phyloP scores from a whole-genome alignment of 1,284 basidiomycete genomes.

The Apiotrichum brassicae region DNA sequence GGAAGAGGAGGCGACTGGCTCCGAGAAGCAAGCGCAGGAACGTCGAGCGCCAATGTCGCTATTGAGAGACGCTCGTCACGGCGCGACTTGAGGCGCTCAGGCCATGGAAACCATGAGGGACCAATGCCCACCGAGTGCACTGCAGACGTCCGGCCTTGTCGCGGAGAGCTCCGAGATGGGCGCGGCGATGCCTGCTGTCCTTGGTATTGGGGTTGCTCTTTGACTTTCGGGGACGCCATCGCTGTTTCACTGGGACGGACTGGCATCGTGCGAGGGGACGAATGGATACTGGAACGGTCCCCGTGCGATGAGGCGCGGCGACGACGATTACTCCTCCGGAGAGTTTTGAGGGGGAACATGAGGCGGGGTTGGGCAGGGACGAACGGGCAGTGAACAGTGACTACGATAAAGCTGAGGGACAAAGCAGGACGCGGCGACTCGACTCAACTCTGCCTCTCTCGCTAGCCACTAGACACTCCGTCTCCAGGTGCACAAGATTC shows the following conservation, averaged over 20 bases:
- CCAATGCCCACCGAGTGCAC: not conserved
- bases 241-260: no score
- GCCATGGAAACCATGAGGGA: constrained; percentile 1
- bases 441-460: no score
- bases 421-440: no score
- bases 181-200: not conserved
- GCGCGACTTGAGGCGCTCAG: not conserved
- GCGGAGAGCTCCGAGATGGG: constrained; percentile 1
- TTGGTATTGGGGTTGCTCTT: not conserved
- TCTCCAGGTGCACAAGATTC: no score
- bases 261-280: no score
- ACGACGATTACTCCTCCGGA: not conserved
- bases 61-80: not conserved
- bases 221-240: not conserved
- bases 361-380: not conserved
- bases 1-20: no score
- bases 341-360: not conserved
- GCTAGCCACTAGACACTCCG: no score
- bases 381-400: not conserved
- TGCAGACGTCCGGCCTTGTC: not conserved
- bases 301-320: not conserved
- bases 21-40: no score
- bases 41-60: not conserved
- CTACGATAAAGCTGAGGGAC: no score
- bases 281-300: not conserved